A percentile compares a stretch with the other conserved stretches of the same genome.
Conservation (phyloP, 2,329 filamentous ascomycete genomes). For the Plenodomus tracheiphilus region DNA sequence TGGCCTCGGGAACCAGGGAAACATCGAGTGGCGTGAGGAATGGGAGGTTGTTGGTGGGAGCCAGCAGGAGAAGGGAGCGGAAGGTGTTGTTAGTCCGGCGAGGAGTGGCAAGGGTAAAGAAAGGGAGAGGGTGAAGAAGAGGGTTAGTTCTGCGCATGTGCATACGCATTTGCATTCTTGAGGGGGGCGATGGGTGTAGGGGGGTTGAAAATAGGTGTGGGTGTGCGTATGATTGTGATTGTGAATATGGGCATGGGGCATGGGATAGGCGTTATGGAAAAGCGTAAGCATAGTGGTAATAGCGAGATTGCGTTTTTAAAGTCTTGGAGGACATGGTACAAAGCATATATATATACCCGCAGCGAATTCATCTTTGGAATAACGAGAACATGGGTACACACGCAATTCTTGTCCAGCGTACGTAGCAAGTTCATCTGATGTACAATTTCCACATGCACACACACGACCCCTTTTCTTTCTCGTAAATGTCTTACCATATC, state of each 20-base stretch:
- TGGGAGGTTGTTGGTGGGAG: conserved; percentile 17
- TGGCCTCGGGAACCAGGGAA: conserved; percentile 21
- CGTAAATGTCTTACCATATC: neutral
- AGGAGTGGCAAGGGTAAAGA: conserved; percentile 19
- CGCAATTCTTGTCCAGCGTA: no score
- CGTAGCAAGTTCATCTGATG: neutral
- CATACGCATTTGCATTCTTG: neutral
- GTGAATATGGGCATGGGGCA: no score
- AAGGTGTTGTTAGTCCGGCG: conserved; percentile 14
- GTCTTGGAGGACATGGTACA: no score
- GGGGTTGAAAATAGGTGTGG: neutral
- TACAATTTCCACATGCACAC: no score
- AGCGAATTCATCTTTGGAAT: no score
- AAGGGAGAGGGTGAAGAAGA: conserved; percentile 18
- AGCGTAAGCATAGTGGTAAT: neutral
- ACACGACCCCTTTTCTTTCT: no score
- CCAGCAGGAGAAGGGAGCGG: neutral
- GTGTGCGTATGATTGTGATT: no score
- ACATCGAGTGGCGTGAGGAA: conserved; percentile 20
- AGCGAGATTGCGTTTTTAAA: no score
- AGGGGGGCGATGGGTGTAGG: neutral
- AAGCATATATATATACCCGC: no score
- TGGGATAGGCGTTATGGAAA: neutral
- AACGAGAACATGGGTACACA: neutral
- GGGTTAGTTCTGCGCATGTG: conserved; percentile 7